Evolutionary conservation across 768 basidiomycete genomes (phyloP), one percentile per base, ranked within the genome.

Genomic region (Hebeloma cylindrosporum): DNA sequence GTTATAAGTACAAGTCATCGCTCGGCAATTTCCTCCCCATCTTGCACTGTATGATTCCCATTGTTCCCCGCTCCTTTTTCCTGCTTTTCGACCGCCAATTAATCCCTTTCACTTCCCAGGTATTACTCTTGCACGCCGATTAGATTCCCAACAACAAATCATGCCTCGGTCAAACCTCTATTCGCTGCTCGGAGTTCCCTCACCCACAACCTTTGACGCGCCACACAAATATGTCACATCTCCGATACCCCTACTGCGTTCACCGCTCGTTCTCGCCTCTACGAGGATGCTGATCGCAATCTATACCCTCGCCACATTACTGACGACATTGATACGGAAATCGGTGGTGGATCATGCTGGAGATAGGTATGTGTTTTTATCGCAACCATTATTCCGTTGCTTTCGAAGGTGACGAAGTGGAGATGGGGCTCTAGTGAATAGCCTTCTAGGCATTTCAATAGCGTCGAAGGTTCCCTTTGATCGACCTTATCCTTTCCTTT

Each of bases 231-330:
- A 70, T 51, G 74, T 81, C 40, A 74, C 80, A 4, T 81, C 78
- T n/a, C n/a, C n/a, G n/a, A n/a, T n/a, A 0, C 73, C 72, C 5
- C 39, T 78, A 52, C 51, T 83, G 5, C 47, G 55, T 41, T 64
- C 73, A 3, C 71, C 80, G 10, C 16, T 51, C 11, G 46, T 59
- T 16, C 70, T 85, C 22, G 79, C 72, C 1, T 42, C 43, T 3
- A 47, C 80, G 23, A 71, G 83, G 31, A 55, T 75, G 21, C 43
- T 71, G 2, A 51, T 85, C 21, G 82, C 77, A 1, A 34, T 74
- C 1, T 86, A 83, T 50, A 67, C 75, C 0, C 60, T 80, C 33
- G 40, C 70, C 32, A 67, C 72, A 17, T 52, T 67, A 3, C 42
- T 77, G 34, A 67, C 70, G 31, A 66, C 61, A 3, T 58, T 74